Base-by-base conservation (phyloP, 768 basidiomycete species). In the Leccinum olivaceopallidum region DNA sequence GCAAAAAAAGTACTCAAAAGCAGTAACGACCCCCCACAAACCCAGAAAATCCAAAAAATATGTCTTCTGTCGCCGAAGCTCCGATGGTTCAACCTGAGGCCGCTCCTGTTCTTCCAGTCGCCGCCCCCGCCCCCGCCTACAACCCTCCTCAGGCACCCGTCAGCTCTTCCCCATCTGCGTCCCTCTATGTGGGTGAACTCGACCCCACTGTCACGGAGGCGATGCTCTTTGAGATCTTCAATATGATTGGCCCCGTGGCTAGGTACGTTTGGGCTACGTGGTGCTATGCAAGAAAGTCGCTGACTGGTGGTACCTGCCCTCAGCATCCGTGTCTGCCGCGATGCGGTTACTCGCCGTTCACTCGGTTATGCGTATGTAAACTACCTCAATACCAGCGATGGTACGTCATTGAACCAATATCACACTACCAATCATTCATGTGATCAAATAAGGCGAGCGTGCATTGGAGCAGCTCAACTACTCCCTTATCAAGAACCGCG, bases 301-400 rank as follows among this genome's bases (percentile, higher is more conserved):
- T 5, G 16, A 30, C 18, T 1, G 1, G 14, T 57, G 47, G 58
- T 26, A 24, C 24, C 20, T 18, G 53, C 30, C 32, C 64, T 37
- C 63, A 95, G 94, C 76, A 98, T 99, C 75, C 96, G 97, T 79
- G 97, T 99, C 70, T 99, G 97, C 79, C 94, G 97, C 76, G 97
- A 99, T 80, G 96, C 97, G 67, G 97, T 99, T 71, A 99, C 97
- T 65, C 93, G 97, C 80, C 95, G 97, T 69, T 98, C 97, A 56
- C 90, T 99, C 74, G 97, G 97, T 58, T 99, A 99, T 81, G 97
- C 97, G 63, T 99, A 99, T 74, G 96, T 99, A 76, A 99, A 99
- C 82, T 99, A 97, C 77, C 85, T 99, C 75, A 97, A 98, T 75
- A 81, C 94, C 50, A 84, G 78, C 61, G 97, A 99, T 82, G 97